Base-by-base conservation (phyloP, 345 rosid species). In the Pugionium dolabratum region DNA sequence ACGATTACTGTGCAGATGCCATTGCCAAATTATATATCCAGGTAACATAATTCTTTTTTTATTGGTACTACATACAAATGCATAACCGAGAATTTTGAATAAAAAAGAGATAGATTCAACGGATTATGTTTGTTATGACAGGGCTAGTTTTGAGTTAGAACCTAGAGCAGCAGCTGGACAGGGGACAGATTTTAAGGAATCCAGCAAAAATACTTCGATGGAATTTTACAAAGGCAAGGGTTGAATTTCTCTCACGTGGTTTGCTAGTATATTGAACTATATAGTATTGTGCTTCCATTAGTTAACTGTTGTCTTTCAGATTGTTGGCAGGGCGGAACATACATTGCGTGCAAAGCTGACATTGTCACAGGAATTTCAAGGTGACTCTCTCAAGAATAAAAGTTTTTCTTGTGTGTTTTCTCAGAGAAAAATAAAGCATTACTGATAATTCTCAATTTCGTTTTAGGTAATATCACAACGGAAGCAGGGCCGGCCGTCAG, bases 401-500 rank as follows among this genome's bases (percentile, higher is more conserved):
- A 30, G 2, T 30, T 1, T 7, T 28, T 35, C 37, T 34, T 54
- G 31, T 42, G 6, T 41, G 11, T 62, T 27, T 42, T 39, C 33
- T 47, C 47, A 10, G 40, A 32, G 1, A 36, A 59, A 18, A 61
- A 40, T 1, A 43, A 36, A 45, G 10, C 42, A 42, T 31, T 31
- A 4, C 46, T 59, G 42, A 39, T 64, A 6, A 28, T 46, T 66
- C 8, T 53, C 25, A 9, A 28, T 65, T 27, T 72, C n/a, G 27
- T 59, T 67, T 8, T 84, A 94, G 99, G 95, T 60, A 94, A 94
- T 81, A 82, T 94, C 62, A 83, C 93, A 2, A 90, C 88, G 78
- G 99, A 94, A 83, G 84, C 87, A 74, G 99, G 99, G 70, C 97
- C 99, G 2, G 95, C n/a, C n/a, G n/a, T 94, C 41, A 90, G 91